Conservation (phyloP, 2,329 filamentous ascomycete species). For the Aspergillus pseudonomiae region DNA sequence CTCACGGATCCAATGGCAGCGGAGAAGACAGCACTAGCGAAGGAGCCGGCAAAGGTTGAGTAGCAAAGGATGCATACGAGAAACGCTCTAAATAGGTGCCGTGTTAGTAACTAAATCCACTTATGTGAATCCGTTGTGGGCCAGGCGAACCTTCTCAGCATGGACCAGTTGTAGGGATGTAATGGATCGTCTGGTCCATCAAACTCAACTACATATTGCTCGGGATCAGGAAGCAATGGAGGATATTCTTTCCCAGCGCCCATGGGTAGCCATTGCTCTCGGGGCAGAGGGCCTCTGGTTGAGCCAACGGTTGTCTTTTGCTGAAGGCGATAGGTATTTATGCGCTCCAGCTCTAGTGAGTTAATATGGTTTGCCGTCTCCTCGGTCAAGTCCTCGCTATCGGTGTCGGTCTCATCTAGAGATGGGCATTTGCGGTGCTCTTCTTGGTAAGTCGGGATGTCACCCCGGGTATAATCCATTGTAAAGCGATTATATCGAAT, state of each 20-base stretch:
- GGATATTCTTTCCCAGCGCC: slow-evolving; percentile 53
- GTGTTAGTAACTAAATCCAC: background rate
- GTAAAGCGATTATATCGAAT: background rate
- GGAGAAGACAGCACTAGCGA: slow-evolving; percentile 68
- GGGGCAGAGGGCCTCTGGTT: slow-evolving; percentile 20
- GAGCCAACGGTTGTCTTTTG: slow-evolving; percentile 27
- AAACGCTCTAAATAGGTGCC: slow-evolving; percentile 10
- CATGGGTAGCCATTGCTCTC: slow-evolving; percentile 29
- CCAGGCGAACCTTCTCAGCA: slow-evolving; percentile 44
- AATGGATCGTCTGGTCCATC: slow-evolving; percentile 55
- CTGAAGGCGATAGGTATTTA: slow-evolving; percentile 26
- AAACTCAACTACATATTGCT: slow-evolving; percentile 61
- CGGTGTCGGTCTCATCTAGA: slow-evolving; percentile 9
- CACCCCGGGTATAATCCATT: slow-evolving; percentile 11
- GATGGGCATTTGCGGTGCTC: slow-evolving; percentile 3
- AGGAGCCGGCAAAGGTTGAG: slow-evolving; percentile 55
- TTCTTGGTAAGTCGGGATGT: slow-evolving; percentile 4
- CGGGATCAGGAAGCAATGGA: slow-evolving; percentile 51
- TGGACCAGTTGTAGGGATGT: slow-evolving; percentile 57
- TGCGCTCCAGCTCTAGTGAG: slow-evolving; percentile 24
- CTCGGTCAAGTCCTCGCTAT: slow-evolving; percentile 15
- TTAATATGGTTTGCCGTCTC: slow-evolving; percentile 20
- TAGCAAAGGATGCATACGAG: slow-evolving; percentile 40
- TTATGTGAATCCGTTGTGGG: background rate
- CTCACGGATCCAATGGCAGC: slow-evolving; percentile 62